phyloP scores from a whole-genome alignment of 1,139 yeast species.

The Geotrichum macrosporum region DNA sequence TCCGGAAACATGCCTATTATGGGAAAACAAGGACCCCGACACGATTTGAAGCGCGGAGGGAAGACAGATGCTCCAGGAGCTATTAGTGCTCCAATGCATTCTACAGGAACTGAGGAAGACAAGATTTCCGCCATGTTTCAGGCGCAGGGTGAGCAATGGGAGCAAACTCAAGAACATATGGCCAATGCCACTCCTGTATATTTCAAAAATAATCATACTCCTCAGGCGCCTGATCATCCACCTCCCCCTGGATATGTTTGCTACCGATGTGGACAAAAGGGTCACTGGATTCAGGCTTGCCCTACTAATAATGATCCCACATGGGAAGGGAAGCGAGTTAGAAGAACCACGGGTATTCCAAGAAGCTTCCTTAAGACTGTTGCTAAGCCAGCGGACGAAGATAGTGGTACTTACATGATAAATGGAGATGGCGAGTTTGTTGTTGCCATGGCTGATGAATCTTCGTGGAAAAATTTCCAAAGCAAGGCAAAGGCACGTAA shows the following conservation, averaged over 20 bases:
- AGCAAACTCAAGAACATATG: constrained; percentile 86
- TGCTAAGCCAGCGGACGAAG: constrained; percentile 60
- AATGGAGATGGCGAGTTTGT: constrained; percentile 96
- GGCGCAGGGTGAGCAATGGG: constrained; percentile 91
- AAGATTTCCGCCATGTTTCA: constrained; percentile 86
- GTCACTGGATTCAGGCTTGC: constrained; percentile 94
- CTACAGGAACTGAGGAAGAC: constrained; percentile 70
- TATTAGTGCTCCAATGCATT: constrained; percentile 28
- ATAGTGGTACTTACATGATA: constrained; percentile 74
- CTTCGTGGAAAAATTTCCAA: constrained; percentile 86
- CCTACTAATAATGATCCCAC: constrained; percentile 91
- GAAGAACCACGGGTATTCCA: constrained; percentile 96
- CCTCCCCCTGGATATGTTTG: constrained; percentile 97
- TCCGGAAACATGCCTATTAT: constrained; percentile 47
- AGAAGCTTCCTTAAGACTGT: constrained; percentile 83
- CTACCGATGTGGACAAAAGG: constrained; percentile 93
- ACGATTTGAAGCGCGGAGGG: constrained; percentile 26
- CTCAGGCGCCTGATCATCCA: constrained; percentile 53
- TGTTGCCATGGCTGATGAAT: constrained; percentile 87
- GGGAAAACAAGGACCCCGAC: constrained; percentile 31
- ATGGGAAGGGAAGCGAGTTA: constrained; percentile 86
- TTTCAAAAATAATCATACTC: constrained; percentile 32
- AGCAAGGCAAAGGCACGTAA: constrained; percentile 43
- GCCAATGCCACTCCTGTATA: constrained; percentile 46
- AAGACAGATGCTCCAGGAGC: constrained; percentile 26